Conservation (phyloP, 495 filamentous ascomycete genomes). For the Baudoinia panamericana region DNA sequence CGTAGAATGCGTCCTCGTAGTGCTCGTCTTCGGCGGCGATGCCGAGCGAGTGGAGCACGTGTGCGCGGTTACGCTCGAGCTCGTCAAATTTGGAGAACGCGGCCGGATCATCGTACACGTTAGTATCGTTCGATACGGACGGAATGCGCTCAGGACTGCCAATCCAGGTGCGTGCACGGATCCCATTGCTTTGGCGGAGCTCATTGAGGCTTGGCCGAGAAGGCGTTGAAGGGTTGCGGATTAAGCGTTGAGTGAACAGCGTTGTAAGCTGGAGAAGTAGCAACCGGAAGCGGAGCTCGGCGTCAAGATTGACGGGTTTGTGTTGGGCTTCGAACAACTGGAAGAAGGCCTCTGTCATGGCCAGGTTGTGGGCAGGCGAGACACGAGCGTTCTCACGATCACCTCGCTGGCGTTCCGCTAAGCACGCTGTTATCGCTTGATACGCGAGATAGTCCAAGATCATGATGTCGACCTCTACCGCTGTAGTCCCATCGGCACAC, state of each 20-base stretch:
- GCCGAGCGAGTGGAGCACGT: slow-evolving; percentile 10
- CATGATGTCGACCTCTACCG: slow-evolving; percentile 36
- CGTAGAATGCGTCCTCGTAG: slow-evolving; percentile 21
- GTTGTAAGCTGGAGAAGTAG: slow-evolving; percentile 27
- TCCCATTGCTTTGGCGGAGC: slow-evolving; percentile 10
- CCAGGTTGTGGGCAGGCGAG: slow-evolving; percentile 5
- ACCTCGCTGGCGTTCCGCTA: slow-evolving; percentile 16
- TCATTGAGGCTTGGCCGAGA: not conserved
- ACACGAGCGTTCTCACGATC: not conserved
- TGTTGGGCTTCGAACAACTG: slow-evolving; percentile 27
- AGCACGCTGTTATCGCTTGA: slow-evolving; percentile 29
- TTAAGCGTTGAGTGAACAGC: slow-evolving; percentile 27
- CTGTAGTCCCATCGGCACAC: slow-evolving; percentile 1
- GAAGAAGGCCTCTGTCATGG: slow-evolving; percentile 24
- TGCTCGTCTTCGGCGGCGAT: slow-evolving; percentile 16
- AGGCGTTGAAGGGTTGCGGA: slow-evolving; percentile 12
- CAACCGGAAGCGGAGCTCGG: slow-evolving; percentile 24
- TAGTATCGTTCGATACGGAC: not conserved
- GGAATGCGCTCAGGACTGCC: slow-evolving; percentile 1
- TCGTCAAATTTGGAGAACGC: not conserved
- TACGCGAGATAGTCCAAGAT: slow-evolving; percentile 45
- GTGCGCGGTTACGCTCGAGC: slow-evolving; percentile 16
- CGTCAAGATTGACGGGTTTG: slow-evolving; percentile 10
- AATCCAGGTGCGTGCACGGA: slow-evolving; percentile 5
- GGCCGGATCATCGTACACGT: not conserved